Conservation (phyloP, 345 rosid genomes). For the Zanthoxylum bungeanum region DNA sequence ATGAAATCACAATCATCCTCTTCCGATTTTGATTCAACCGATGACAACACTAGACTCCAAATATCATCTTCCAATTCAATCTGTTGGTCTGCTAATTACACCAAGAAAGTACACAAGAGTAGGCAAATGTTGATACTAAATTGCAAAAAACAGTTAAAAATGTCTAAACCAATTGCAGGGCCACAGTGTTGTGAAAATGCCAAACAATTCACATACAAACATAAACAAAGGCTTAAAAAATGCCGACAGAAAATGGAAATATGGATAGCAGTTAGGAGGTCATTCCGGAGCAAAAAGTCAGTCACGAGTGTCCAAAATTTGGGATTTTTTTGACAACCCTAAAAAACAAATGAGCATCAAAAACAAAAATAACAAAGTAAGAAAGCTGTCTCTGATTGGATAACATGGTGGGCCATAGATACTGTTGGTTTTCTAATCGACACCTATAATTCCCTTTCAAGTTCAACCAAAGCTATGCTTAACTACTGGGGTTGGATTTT, state of each 20-base stretch:
- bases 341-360: no score
- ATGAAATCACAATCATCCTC: conserved; percentile 51
- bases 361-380: no score
- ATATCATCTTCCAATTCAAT: conserved; percentile 61
- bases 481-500: conserved; percentile 5
- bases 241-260: neutral
- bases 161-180: neutral
- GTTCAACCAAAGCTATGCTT: neutral
- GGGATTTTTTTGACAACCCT: no score
- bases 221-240: no score
- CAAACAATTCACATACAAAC: conserved; percentile 8
- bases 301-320: no score
- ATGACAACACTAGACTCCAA: conserved; percentile 47
- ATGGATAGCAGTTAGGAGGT: no score
- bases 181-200: conserved; percentile 3
- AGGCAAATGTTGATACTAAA: neutral
- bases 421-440: no score
- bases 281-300: no score
- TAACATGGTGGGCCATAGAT: no score
- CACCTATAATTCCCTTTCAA: no score
- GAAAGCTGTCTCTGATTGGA: no score
- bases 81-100: conserved; percentile 34
- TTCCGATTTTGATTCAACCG: conserved; percentile 26
- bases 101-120: neutral
- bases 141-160: neutral